Conservation (phyloP, 208 protist genomes). For the Acanthamoeba castellanii region DNA sequence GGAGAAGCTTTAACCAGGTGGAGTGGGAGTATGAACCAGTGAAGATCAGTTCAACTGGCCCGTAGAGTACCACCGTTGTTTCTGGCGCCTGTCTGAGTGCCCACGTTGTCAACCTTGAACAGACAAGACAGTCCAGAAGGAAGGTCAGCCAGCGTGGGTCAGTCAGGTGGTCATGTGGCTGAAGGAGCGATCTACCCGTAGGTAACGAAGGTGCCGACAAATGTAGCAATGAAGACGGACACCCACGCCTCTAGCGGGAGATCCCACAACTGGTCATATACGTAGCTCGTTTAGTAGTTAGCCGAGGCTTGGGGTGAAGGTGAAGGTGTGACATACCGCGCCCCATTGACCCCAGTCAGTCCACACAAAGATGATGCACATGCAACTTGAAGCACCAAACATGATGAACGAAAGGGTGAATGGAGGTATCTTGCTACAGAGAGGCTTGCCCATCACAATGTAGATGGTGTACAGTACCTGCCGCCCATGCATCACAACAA, state of each 20-base stretch:
- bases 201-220: slow-evolving; percentile 40
- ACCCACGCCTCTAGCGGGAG: not conserved
- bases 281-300: too few species aligned
- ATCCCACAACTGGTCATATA: not conserved
- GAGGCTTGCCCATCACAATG: slow-evolving; percentile 22
- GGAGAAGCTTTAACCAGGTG: not conserved
- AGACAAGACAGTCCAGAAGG: not conserved
- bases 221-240: slow-evolving; percentile 7
- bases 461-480: slow-evolving; percentile 11
- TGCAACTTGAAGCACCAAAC: not conserved
- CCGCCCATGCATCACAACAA: too few species aligned
- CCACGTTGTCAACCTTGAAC: not conserved
- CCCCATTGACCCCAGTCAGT: not conserved
- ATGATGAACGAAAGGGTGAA: slow-evolving; percentile 51
- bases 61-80: slow-evolving; percentile 13
- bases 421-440: slow-evolving; percentile 4
- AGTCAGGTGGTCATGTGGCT: not conserved
- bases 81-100: not conserved
- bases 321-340: not conserved
- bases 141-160: not conserved
- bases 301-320: not conserved
- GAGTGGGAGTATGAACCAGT: not conserved
- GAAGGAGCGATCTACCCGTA: not conserved
- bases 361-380: slow-evolving; percentile 6
- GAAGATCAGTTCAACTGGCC: slow-evolving; percentile 23